phyloP scores from a whole-genome alignment of 2,329 filamentous ascomycete species.

The Coniochaeta sp. region DNA sequence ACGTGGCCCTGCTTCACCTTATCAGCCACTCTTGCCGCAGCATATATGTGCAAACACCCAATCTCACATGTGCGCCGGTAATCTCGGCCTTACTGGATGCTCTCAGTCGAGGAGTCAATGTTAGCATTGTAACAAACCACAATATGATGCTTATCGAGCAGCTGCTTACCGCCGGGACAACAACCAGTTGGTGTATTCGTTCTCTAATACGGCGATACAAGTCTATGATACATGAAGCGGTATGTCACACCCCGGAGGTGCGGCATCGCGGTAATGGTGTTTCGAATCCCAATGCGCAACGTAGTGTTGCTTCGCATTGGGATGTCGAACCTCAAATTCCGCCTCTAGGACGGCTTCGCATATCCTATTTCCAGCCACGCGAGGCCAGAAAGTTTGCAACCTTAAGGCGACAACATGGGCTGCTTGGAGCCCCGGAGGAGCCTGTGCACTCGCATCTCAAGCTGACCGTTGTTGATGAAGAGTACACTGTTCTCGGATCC shows the following conservation, averaged over 20 bases:
- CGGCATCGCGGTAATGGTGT: not conserved
- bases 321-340: conserved; percentile 35
- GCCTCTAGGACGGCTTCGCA: conserved; percentile 40
- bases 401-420: not conserved
- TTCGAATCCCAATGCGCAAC: not conserved
- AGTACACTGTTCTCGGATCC: conserved; percentile 64
- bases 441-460: conserved; percentile 74
- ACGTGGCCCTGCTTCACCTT: conserved; percentile 54
- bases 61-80: conserved; percentile 62
- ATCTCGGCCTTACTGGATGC: conserved; percentile 54
- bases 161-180: conserved; percentile 70
- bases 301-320: conserved; percentile 11
- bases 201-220: conserved; percentile 51
- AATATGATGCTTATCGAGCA: conserved; percentile 74
- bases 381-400: conserved; percentile 6
- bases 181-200: conserved; percentile 57
- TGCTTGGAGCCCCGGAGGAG: conserved; percentile 32
- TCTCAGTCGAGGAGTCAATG: conserved; percentile 57
- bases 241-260: not conserved
- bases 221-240: conserved; percentile 3
- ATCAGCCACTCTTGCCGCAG: conserved; percentile 47
- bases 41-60: conserved; percentile 71
- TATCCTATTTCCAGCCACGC: conserved; percentile 50
- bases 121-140: conserved; percentile 60
- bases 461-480: conserved; percentile 63